Evolutionary conservation across 306 rosid species (phyloP).

Genomic region (Heteromeles arbutifolia): DNA sequence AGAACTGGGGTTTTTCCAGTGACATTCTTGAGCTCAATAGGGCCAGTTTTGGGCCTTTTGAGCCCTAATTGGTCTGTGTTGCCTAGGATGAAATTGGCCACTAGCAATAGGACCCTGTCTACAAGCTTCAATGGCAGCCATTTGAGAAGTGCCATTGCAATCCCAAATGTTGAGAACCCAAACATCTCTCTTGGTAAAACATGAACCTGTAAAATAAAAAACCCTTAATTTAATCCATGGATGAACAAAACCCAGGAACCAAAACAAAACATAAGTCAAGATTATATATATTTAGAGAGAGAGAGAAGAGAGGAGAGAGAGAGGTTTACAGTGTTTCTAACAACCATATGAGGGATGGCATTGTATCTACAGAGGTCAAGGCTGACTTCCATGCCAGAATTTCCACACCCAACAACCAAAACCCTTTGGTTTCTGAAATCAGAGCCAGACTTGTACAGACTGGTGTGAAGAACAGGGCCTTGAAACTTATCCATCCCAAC

Average conservation of each 20-base stretch:
- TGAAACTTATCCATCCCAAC: slow-evolving; percentile 48
- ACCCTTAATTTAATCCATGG: not conserved
- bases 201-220: slow-evolving; percentile 55
- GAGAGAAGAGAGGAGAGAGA: not conserved
- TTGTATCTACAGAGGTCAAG: slow-evolving; percentile 78
- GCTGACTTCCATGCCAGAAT: slow-evolving; percentile 99
- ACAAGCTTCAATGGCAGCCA: slow-evolving; percentile 66
- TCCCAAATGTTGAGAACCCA: slow-evolving; percentile 78
- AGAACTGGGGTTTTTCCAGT: slow-evolving; percentile 93
- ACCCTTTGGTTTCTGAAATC: slow-evolving; percentile 49
- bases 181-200: slow-evolving; percentile 83
- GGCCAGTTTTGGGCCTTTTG: slow-evolving; percentile 85
- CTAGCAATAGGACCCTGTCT: slow-evolving; percentile 56
- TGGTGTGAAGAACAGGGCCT: slow-evolving; percentile 50
- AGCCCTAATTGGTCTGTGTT: slow-evolving; percentile 72
- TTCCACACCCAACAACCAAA: slow-evolving; percentile 86
- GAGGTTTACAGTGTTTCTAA: slow-evolving; percentile 69
- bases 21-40: slow-evolving; percentile 71
- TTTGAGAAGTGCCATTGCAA: slow-evolving; percentile 64
- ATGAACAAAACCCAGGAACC: not conserved
- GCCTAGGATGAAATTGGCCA: slow-evolving; percentile 46
- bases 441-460: slow-evolving; percentile 55
- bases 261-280: not conserved
- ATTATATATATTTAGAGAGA: not conserved
- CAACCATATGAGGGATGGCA: slow-evolving; percentile 77